Conservation (phyloP, 306 rosid genomes). For the Fragaria ananassa region DNA sequence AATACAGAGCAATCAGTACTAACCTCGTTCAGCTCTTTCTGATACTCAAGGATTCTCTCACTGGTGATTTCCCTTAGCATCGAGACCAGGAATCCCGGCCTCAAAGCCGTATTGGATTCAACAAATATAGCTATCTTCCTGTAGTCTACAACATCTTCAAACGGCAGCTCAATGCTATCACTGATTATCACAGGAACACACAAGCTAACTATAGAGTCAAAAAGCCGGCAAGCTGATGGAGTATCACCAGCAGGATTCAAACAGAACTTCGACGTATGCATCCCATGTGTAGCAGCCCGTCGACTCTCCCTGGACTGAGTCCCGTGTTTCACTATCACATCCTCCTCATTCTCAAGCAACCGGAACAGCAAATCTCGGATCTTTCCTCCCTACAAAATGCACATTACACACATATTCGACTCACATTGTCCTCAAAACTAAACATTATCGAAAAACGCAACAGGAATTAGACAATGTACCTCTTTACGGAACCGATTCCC, state of each 20-base stretch:
- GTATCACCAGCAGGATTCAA: constrained; percentile 98
- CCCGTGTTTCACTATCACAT: constrained; percentile 80
- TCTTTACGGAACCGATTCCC: constrained; percentile 92
- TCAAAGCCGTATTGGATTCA: constrained; percentile 57
- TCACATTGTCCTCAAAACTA: background rate
- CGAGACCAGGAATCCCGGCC: constrained; percentile 64
- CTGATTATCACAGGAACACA: constrained; percentile 88
- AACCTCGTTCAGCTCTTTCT: constrained; percentile 77
- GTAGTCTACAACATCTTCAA: constrained; percentile 87
- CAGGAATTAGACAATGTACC: constrained; percentile 36
- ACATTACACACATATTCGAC: background rate
- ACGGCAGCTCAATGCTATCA: constrained; percentile 81
- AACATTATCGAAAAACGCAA: background rate
- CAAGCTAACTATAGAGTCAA: constrained; percentile 91
- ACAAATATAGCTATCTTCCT: constrained; percentile 77
- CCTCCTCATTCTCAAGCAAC: constrained; percentile 67
- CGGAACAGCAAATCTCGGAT: constrained; percentile 78
- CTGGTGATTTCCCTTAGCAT: constrained; percentile 50
- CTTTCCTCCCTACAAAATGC: constrained; percentile 71
- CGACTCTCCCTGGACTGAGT: constrained; percentile 88
- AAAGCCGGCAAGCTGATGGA: constrained; percentile 93
- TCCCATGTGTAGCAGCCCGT: constrained; percentile 86
- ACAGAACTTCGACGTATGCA: constrained; percentile 92
- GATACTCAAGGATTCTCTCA: constrained; percentile 68
- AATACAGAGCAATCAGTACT: constrained; percentile 26